Evolutionary conservation across 2,329 filamentous ascomycete species (phyloP).

Genomic region (Sporothrix protearum): DNA sequence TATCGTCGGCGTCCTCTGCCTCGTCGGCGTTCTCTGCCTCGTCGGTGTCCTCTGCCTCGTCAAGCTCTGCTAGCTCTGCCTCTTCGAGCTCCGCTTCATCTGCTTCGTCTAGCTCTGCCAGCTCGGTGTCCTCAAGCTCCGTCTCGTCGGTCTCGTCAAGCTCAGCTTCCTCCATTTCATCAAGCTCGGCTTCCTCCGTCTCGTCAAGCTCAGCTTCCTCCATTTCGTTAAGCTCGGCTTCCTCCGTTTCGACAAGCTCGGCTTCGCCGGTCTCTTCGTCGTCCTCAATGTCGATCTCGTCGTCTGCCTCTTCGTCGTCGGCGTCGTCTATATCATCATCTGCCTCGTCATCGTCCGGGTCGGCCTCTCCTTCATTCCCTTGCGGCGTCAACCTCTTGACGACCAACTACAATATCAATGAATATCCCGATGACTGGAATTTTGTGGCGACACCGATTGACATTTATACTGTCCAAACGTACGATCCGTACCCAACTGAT

Average conservation of each 20-base stretch:
- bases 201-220: not conserved
- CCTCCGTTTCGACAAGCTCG: not conserved
- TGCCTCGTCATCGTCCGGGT: not conserved
- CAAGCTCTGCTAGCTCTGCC: not conserved
- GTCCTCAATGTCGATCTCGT: not conserved
- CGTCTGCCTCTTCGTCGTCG: not conserved
- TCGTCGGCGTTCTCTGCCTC: not conserved
- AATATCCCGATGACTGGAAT: not conserved
- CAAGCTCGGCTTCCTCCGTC: too few species aligned
- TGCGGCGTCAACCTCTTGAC: not conserved
- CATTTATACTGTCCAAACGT: not conserved
- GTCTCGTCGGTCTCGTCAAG: not conserved
- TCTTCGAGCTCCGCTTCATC: not conserved
- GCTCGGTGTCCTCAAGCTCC: not conserved
- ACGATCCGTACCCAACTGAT: not conserved
- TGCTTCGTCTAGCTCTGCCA: constrained; percentile 48
- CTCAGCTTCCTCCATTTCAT: too few species aligned
- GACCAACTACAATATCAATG: not conserved
- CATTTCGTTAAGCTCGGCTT: not conserved
- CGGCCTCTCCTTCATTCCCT: not conserved
- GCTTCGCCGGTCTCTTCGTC: not conserved
- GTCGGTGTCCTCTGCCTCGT: not conserved
- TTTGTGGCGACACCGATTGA: not conserved
- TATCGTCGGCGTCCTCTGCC: not conserved
- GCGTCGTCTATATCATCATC: not conserved